phyloP scores from a whole-genome alignment of 495 filamentous ascomycete genomes.

The Penicillium psychrofluorescens region DNA sequence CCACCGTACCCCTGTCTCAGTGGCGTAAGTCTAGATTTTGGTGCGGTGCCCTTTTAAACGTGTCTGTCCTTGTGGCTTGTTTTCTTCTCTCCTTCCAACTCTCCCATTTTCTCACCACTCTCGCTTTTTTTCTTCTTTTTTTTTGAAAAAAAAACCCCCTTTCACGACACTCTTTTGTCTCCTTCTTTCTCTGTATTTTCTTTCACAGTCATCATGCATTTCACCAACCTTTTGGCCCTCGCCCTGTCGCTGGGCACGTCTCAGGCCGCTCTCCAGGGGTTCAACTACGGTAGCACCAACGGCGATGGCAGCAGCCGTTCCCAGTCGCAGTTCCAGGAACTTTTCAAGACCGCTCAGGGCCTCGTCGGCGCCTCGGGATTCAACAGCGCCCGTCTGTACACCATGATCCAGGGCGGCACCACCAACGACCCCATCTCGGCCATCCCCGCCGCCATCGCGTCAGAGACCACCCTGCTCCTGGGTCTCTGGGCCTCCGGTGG shows the following conservation, averaged over 20 bases:
- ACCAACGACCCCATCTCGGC: constrained; percentile 54
- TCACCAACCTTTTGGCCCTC: constrained; percentile 33
- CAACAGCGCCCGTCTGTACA: constrained; percentile 63
- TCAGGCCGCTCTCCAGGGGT: constrained; percentile 56
- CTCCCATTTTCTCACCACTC: no score
- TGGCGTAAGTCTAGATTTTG: no score
- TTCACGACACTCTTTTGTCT: no score
- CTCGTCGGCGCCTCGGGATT: constrained; percentile 67
- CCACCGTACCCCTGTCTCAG: no score
- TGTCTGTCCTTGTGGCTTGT: no score
- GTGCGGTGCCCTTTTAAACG: no score
- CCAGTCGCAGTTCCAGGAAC: constrained; percentile 58
- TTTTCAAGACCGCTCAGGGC: constrained; percentile 63
- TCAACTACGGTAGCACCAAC: constrained; percentile 72
- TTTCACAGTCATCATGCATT: constrained; percentile 22
- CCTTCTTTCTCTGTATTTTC: no score
- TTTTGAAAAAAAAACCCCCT: no score
- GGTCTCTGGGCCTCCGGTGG: constrained; percentile 73
- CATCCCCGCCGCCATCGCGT: constrained; percentile 73
- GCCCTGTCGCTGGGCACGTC: constrained; percentile 37
- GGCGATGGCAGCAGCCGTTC: constrained; percentile 53
- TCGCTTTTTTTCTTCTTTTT: no score
- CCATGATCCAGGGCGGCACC: constrained; percentile 54
- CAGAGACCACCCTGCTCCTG: constrained; percentile 64
- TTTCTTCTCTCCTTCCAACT: no score